Evolutionary conservation across 768 basidiomycete genomes (phyloP), one percentile per base, ranked within the genome.

Genomic region (Pulveroboletus sp.): DNA sequence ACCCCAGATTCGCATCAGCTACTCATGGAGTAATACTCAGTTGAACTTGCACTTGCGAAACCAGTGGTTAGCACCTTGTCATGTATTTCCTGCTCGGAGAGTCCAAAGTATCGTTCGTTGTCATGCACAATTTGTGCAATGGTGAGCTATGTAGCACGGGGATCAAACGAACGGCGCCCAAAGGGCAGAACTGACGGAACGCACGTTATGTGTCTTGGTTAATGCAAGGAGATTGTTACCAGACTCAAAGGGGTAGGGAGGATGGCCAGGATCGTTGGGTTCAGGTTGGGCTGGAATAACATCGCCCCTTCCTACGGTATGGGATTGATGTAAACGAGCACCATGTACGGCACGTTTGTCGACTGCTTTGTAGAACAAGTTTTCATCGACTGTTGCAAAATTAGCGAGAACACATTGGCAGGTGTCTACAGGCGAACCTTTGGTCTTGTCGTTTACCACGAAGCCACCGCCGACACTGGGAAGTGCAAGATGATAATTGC

Each of bases 121-220:
- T 94, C 88, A 64, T 90, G 89, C 1, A 95, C 91, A 42, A 93
- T 86, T 69, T 95, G 93, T 10, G 93, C 90, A 56, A 95, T 94
- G 4, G 91, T 92, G 76, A 94, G 79, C 92, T 94, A 58, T 20
- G 19, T 4, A 17, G 6, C 43, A 55, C 31, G 37, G 19, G 40
- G 24, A 35, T 66, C 35, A 56, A 48, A 40, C 29, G 42, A 32
- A 37, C 25, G 21, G 29, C 5, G 9, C 52, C 11, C 23, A 6
- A 41, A 36, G 43, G 45, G 19, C 40, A 40, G 16, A 45, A 43
- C 10, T 24, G 47, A 24, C 34, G 46, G 35, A 36, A 73, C 84
- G n/a, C 63, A 91, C 91, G 57, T 94, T 94, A 63, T 94, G 81
- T 61, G 78, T 87, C 59, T 70, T 79, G 4, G 91, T 90, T 48